These are phyloP conservation scores for Fulvia fulva DNA, from an alignment of 2,329 filamentous ascomycete species.

Conservation along the genomic window DNA sequence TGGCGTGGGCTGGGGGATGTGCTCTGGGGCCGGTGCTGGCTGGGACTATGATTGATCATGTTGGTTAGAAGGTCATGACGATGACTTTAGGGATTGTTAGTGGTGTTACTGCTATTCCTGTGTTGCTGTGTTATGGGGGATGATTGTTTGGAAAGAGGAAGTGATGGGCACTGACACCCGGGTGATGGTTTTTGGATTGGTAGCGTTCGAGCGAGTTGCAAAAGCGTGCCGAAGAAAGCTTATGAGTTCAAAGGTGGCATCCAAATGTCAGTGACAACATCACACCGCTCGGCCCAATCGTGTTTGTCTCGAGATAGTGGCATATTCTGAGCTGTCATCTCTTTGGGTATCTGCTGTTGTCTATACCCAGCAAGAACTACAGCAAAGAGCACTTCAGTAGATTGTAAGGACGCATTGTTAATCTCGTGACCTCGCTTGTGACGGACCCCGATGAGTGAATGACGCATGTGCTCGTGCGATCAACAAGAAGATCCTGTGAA, in stretches of 20 bases:
- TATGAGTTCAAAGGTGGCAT: too few species aligned
- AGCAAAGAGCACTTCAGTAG: too few species aligned
- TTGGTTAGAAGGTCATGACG: constrained; percentile 26
- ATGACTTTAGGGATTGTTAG: constrained; percentile 34
- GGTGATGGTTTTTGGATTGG: neutral
- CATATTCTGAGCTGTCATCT: too few species aligned
- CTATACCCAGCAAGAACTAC: too few species aligned
- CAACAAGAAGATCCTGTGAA: neutral
- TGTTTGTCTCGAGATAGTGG: too few species aligned
- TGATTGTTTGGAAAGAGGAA: constrained; percentile 4
- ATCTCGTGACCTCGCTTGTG: too few species aligned
- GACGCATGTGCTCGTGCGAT: neutral
- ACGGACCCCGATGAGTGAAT: neutral
- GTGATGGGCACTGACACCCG: neutral
- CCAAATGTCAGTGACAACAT: too few species aligned
- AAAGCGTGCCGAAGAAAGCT: too few species aligned
- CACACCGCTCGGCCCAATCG: too few species aligned
- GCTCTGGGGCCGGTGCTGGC: constrained; percentile 25
- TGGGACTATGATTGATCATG: constrained; percentile 22
- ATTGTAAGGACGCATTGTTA: too few species aligned
- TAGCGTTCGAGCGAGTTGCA: constrained; percentile 6
- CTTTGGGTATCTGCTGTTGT: too few species aligned
- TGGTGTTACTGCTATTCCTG: constrained; percentile 47
- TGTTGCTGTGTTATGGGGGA: constrained; percentile 25
- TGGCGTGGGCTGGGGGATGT: constrained; percentile 25